Conservation (phyloP, 2,329 filamentous ascomycete species). For the Diplodia sapinea region DNA sequence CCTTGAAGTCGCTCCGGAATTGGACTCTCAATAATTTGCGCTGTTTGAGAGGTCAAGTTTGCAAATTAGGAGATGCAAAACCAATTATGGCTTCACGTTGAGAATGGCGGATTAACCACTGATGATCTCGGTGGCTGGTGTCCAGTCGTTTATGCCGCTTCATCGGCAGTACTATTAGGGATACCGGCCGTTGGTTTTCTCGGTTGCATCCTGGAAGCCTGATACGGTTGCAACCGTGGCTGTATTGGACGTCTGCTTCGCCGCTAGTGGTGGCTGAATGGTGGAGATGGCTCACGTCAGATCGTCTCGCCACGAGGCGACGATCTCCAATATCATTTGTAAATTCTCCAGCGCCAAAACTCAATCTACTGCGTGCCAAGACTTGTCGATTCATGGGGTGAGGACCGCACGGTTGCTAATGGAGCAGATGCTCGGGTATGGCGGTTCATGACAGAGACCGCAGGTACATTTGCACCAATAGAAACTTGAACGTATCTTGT, state of each 20-base stretch:
- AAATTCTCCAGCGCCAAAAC: not conserved
- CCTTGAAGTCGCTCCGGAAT: too few relatives aligned
- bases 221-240: not conserved
- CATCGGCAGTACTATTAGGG: too few relatives aligned
- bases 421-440: not conserved
- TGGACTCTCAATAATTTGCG: too few relatives aligned
- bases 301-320: not conserved
- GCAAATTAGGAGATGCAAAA: too few relatives aligned
- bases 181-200: too few relatives aligned
- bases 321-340: not conserved
- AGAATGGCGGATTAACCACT: too few relatives aligned
- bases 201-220: too few relatives aligned
- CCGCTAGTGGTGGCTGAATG: not conserved
- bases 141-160: too few relatives aligned
- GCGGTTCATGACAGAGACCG: not conserved
- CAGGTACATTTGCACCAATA: too few relatives aligned
- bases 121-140: too few relatives aligned
- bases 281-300: not conserved
- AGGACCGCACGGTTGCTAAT: not conserved
- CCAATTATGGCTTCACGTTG: too few relatives aligned
- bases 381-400: not conserved
- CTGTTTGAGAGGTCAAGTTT: too few relatives aligned
- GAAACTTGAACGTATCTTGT: not conserved
- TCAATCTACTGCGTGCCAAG: not conserved
- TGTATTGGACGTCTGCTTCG: not conserved